Evolutionary conservation across 2,329 filamentous ascomycete species (phyloP).

Genomic region (Phoma herbarum): DNA sequence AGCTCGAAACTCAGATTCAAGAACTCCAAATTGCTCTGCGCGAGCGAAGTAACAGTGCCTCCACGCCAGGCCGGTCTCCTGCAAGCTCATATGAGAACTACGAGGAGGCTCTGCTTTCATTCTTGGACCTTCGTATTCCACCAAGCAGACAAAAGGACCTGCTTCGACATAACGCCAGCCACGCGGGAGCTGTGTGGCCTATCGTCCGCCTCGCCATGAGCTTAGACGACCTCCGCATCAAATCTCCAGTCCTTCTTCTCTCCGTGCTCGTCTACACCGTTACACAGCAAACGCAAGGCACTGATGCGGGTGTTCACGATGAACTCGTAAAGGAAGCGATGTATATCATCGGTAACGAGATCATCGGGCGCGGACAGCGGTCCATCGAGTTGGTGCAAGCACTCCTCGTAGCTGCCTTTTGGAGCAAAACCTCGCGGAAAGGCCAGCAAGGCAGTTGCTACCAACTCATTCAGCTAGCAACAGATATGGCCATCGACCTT

Average conservation of each 20-base stretch:
- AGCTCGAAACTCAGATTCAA: constrained; percentile 38
- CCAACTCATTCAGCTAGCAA: constrained; percentile 39
- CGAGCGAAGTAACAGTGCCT: constrained; percentile 27
- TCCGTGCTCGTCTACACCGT: constrained; percentile 30
- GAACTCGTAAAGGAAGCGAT: constrained; percentile 36
- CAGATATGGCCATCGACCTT: constrained; percentile 43
- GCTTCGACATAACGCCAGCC: constrained; percentile 26
- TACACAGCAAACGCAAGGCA: constrained; percentile 34
- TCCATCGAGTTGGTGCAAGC: constrained; percentile 43
- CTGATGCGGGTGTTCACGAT: constrained; percentile 34
- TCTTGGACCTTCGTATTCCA: constrained; percentile 35
- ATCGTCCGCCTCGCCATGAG: constrained; percentile 22
- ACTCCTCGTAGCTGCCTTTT: constrained; percentile 35
- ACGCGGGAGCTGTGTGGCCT: constrained; percentile 34
- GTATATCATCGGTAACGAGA: constrained; percentile 33
- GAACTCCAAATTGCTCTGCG: constrained; percentile 31
- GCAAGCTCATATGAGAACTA: constrained; percentile 26
- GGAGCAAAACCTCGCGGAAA: constrained; percentile 33
- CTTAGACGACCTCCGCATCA: constrained; percentile 29
- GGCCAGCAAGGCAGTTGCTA: constrained; percentile 36
- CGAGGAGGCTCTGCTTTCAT: constrained; percentile 29
- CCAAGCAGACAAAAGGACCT: constrained; percentile 32
- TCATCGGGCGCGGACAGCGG: constrained; percentile 36
- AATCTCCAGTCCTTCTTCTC: constrained; percentile 36
- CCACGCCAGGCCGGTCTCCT: constrained; percentile 30